Evolutionary conservation across 2,329 filamentous ascomycete genomes (phyloP).

Genomic region (Verticillium nubilum): DNA sequence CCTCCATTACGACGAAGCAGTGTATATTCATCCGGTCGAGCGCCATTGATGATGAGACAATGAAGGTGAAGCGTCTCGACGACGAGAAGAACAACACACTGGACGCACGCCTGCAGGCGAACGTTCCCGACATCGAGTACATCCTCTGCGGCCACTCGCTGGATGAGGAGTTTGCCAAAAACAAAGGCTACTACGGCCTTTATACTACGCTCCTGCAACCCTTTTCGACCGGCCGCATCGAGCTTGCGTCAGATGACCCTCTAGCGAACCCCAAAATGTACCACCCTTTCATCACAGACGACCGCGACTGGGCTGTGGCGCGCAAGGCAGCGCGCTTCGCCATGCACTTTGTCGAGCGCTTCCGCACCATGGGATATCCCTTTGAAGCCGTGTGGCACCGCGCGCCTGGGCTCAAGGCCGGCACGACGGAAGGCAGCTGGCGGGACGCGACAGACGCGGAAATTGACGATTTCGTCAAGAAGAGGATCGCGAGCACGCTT

Average conservation of each 20-base stretch:
- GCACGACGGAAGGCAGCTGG: constrained; percentile 12
- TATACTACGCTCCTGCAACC: constrained; percentile 23
- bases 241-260: constrained; percentile 28
- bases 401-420: constrained; percentile 1
- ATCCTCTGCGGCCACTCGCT: constrained; percentile 32
- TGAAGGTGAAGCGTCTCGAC: constrained; percentile 11
- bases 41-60: constrained; percentile 20
- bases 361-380: constrained; percentile 20
- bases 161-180: constrained; percentile 17
- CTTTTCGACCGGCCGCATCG: constrained; percentile 21
- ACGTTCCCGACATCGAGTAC: constrained; percentile 24
- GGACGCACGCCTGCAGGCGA: constrained; percentile 12
- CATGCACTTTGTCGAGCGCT: constrained; percentile 22
- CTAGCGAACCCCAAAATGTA: constrained; percentile 22
- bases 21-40: constrained; percentile 19
- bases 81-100: constrained; percentile 10
- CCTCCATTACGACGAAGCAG: constrained; percentile 10
- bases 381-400: constrained; percentile 4
- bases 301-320: constrained; percentile 18
- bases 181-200: constrained; percentile 16
- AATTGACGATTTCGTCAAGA: constrained; percentile 19
- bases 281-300: constrained; percentile 23
- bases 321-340: constrained; percentile 22
- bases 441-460: constrained; percentile 19
- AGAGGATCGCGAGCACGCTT: not conserved